Conservation (phyloP, 352 stramenopile species). For the Aphanomyces cochlioides region DNA sequence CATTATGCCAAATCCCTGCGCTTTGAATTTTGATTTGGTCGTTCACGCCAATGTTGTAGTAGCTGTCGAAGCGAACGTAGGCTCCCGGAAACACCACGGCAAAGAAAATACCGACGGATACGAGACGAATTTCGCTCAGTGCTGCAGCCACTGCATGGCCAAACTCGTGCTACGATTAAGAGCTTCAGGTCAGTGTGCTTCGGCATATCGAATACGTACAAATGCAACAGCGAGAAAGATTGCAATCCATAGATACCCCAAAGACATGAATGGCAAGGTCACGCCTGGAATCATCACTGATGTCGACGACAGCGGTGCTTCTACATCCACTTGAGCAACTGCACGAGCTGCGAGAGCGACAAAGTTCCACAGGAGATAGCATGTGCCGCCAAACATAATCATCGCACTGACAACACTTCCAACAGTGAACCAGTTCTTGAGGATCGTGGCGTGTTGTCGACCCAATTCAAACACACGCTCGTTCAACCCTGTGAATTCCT, state of each 20-base stretch:
- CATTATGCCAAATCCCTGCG: constrained; percentile 30
- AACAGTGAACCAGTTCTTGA: constrained; percentile 25
- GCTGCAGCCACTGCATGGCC: constrained; percentile 27
- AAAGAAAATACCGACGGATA: constrained; percentile 28
- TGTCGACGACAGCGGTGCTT: constrained; percentile 11
- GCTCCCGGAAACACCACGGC: constrained; percentile 26
- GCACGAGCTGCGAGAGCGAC: constrained; percentile 11
- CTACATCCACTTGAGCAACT: constrained; percentile 18
- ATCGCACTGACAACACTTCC: constrained; percentile 16
- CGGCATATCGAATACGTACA: background rate
- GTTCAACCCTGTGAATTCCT: constrained; percentile 19
- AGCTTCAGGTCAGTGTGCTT: background rate
- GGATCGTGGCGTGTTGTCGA: constrained; percentile 9
- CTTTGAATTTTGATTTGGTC: constrained; percentile 32
- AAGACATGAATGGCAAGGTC: constrained; percentile 23
- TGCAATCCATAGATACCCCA: constrained; percentile 22
- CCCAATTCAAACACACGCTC: constrained; percentile 22
- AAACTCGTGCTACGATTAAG: constrained; percentile 29
- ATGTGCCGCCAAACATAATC: constrained; percentile 12
- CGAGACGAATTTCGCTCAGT: constrained; percentile 27
- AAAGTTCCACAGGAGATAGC: constrained; percentile 22
- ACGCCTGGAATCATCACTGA: constrained; percentile 29
- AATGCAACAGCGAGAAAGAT: constrained; percentile 27
- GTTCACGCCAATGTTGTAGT: constrained; percentile 26
- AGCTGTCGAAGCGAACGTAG: constrained; percentile 31